A percentile compares a stretch with the other conserved stretches of the same genome.
Evolutionary conservation across 2,329 filamentous ascomycete genomes (phyloP).

Genomic region (Aspergillus sclerotialis): DNA sequence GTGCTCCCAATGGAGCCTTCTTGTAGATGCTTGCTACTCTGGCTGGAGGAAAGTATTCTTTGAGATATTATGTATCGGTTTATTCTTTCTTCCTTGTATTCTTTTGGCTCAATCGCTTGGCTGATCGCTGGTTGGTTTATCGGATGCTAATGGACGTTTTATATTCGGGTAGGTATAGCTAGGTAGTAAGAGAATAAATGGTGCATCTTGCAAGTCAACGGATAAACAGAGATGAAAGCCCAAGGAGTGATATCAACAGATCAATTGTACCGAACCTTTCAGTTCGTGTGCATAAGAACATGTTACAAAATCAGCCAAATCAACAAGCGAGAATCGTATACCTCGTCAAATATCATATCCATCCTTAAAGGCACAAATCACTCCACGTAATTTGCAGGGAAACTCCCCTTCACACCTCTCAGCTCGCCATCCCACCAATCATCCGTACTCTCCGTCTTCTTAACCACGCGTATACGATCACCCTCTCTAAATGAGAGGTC

Average conservation of each 20-base stretch:
- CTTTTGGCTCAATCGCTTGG: background rate
- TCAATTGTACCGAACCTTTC: background rate
- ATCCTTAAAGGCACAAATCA: conserved; percentile 6
- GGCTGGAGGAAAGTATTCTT: background rate
- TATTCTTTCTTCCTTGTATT: background rate
- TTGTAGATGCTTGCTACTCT: too few relatives aligned
- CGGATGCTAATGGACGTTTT: too few relatives aligned
- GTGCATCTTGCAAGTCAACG: background rate
- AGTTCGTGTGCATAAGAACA: background rate
- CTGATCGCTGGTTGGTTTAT: too few relatives aligned
- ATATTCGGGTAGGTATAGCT: too few relatives aligned
- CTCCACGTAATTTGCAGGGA: conserved; percentile 78
- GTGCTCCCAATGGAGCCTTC: too few relatives aligned
- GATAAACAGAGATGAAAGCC: background rate
- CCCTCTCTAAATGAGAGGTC: conserved; percentile 71
- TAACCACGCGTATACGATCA: conserved; percentile 68
- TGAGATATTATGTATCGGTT: background rate
- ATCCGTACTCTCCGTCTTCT: conserved; percentile 71
- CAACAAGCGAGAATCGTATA: background rate
- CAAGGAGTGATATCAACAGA: background rate
- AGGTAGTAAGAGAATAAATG: too few relatives aligned
- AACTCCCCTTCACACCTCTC: conserved; percentile 60
- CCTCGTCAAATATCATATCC: background rate
- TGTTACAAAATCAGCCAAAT: too few relatives aligned
- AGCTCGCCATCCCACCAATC: conserved; percentile 87